These are phyloP conservation scores for Cystobasidium slooffiae DNA, from an alignment of 1,284 basidiomycete genomes.

Conservation along the genomic window DNA sequence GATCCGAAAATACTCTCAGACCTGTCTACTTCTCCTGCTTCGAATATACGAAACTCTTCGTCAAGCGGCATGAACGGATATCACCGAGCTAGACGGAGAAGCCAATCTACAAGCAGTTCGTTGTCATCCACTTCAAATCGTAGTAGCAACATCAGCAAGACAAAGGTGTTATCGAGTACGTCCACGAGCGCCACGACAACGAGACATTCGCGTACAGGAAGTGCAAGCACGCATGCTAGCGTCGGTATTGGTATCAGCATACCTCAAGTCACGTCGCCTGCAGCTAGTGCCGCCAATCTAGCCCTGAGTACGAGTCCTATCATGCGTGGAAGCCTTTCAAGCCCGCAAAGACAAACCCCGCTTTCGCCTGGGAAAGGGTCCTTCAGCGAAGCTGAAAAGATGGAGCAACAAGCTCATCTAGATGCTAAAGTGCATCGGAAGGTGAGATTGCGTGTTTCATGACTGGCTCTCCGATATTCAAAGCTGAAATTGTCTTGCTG, in stretches of 20 bases:
- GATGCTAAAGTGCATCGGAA: constrained; percentile 41
- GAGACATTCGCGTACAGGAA: constrained; percentile 2
- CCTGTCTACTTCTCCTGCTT: background rate
- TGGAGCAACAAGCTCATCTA: constrained; percentile 21
- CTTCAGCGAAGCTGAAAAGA: constrained; percentile 9
- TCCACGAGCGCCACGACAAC: background rate
- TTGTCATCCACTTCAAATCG: constrained; percentile 25
- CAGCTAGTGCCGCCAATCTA: background rate
- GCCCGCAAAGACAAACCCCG: constrained; percentile 2
- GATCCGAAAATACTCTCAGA: constrained; percentile 4
- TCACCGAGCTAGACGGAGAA: constrained; percentile 36
- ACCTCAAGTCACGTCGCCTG: constrained; percentile 1
- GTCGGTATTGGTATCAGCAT: background rate
- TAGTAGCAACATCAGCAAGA: background rate
- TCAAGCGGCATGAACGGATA: background rate
- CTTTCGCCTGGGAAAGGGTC: constrained; percentile 15
- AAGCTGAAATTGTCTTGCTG: background rate
- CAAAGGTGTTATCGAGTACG: background rate
- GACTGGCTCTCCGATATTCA: background rate
- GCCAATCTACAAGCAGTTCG: constrained; percentile 15
- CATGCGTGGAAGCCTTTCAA: background rate
- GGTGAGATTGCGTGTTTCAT: constrained; percentile 4
- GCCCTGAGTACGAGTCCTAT: constrained; percentile 1
- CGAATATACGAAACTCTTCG: background rate
- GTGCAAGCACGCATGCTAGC: background rate